Conservation (phyloP, 1,139 yeast genomes). For the Lodderomyces parapsilosis region DNA sequence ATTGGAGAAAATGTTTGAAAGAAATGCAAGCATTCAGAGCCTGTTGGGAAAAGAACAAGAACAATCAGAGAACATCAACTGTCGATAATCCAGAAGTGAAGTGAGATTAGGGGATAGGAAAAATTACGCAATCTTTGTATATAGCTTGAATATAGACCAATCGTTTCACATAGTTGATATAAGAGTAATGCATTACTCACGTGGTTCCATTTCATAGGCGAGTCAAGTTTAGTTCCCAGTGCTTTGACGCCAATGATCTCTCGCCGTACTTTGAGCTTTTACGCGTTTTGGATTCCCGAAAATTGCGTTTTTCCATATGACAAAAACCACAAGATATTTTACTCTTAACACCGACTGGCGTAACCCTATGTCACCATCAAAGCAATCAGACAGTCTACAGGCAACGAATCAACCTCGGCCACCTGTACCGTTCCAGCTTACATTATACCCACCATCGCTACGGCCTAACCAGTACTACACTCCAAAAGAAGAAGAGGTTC, state of each 20-base stretch:
- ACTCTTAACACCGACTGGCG: not conserved
- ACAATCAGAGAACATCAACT: conserved; percentile 54
- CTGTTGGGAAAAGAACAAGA: conserved; percentile 65
- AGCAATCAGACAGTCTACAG: not conserved
- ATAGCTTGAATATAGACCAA: not conserved
- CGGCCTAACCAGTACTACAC: not conserved
- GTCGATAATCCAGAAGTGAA: conserved; percentile 32
- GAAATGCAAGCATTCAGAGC: conserved; percentile 68
- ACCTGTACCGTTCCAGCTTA: not conserved
- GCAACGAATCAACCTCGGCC: not conserved
- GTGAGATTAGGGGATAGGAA: not conserved
- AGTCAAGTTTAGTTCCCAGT: too few species aligned
- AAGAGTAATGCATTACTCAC: too few species aligned
- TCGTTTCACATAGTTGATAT: not conserved
- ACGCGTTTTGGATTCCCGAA: not conserved
- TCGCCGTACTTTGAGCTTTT: too few species aligned
- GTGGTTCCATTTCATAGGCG: too few species aligned
- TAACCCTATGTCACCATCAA: not conserved
- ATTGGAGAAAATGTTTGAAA: conserved; percentile 69
- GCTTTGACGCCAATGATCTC: too few species aligned
- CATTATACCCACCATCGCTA: conserved; percentile 1
- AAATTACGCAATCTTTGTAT: not conserved
- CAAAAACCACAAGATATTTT: not conserved
- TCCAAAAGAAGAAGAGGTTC: conserved; percentile 1
- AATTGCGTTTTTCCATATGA: not conserved